These are phyloP conservation scores for Cladosporium sp. DNA, from an alignment of 2,329 filamentous ascomycete species.

Conservation along the genomic window DNA sequence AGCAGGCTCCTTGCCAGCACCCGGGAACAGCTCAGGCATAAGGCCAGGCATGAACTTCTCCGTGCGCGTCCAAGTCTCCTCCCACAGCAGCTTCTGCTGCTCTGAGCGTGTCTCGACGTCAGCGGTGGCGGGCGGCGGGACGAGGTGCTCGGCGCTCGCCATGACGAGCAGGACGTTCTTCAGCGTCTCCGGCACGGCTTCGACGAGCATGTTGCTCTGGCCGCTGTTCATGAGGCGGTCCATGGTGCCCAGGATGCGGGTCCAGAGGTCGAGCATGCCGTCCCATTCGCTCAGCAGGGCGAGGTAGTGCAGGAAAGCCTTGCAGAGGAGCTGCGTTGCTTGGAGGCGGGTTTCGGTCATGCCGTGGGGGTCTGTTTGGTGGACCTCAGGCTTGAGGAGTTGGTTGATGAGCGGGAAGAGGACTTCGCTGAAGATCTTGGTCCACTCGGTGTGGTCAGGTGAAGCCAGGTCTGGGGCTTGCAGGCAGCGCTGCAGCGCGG, in stretches of 20 bases:
- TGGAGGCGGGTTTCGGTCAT: conserved; percentile 97
- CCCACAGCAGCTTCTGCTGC: conserved; percentile 59
- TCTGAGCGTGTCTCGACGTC: conserved; percentile 41
- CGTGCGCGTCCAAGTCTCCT: conserved; percentile 61
- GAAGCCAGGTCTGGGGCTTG: conserved; percentile 81
- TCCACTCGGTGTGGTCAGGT: conserved; percentile 82
- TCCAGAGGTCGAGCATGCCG: conserved; percentile 88
- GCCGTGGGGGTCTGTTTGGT: conserved; percentile 83
- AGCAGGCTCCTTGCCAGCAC: conserved; percentile 37
- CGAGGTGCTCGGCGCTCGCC: conserved; percentile 83
- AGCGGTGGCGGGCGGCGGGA: conserved; percentile 56
- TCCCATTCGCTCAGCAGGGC: conserved; percentile 82
- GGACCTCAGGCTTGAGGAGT: conserved; percentile 90
- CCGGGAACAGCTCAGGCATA: conserved; percentile 61
- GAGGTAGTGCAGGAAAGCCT: conserved; percentile 93
- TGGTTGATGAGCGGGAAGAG: conserved; percentile 87
- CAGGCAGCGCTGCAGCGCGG: conserved; percentile 80
- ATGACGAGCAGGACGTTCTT: conserved; percentile 97
- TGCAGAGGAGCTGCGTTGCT: conserved; percentile 86
- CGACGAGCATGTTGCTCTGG: conserved; percentile 77
- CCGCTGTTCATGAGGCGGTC: conserved; percentile 95
- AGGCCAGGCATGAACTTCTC: conserved; percentile 63
- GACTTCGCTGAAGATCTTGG: conserved; percentile 89
- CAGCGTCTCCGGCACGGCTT: conserved; percentile 90
- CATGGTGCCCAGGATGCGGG: conserved; percentile 89